Conservation (phyloP, 1,284 basidiomycete genomes). For the Puccinia coronata region DNA sequence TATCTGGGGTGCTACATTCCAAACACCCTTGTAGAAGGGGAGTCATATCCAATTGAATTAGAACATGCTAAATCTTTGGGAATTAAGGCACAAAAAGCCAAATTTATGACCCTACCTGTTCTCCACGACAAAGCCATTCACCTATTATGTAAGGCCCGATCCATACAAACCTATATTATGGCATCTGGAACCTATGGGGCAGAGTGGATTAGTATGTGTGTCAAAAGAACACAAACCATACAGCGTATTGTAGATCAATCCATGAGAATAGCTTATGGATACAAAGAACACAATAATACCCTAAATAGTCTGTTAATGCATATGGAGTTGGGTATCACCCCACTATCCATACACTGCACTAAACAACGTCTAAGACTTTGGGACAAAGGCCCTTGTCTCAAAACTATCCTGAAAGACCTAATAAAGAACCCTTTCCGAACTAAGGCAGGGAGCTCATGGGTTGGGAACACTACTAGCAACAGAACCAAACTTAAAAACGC, state of each 20-base stretch:
- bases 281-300: background rate
- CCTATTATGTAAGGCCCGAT: background rate
- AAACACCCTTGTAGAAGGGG: background rate
- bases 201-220: slow-evolving; percentile 5
- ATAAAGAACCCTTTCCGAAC: background rate
- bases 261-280: background rate
- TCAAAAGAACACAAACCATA: background rate
- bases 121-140: slow-evolving; percentile 2
- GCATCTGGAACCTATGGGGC: background rate
- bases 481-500: too few species aligned
- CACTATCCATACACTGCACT: background rate
- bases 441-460: background rate
- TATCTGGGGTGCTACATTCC: background rate
- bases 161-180: background rate
- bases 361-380: background rate
- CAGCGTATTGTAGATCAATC: background rate
- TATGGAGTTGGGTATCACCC: background rate
- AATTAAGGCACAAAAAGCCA: background rate
- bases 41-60: background rate
- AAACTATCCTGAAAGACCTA: background rate
- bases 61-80: background rate
- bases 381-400: background rate
- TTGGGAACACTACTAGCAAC: background rate
- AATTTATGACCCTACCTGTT: background rate
- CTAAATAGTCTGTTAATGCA: background rate